Conservation (phyloP, 2,329 filamentous ascomycete genomes). For the Colletotrichum costaricense region DNA sequence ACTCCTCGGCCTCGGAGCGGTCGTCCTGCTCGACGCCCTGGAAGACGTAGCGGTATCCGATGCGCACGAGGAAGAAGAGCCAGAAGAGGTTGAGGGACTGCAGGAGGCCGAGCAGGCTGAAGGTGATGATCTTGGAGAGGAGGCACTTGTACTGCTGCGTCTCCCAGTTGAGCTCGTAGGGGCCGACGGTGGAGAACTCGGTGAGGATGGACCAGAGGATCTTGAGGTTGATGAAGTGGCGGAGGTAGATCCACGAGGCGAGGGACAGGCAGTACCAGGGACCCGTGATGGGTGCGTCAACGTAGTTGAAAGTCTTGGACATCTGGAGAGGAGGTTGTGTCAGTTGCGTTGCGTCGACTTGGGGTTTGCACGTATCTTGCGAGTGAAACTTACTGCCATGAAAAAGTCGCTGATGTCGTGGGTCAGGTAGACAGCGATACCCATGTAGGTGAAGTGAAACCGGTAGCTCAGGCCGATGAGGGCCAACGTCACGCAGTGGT, state of each 20-base stretch:
- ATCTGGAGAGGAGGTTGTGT: conserved; percentile 51
- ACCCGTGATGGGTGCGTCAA: conserved; percentile 69
- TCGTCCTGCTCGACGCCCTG: conserved; percentile 65
- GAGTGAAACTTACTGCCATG: conserved; percentile 69
- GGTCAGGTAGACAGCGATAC: conserved; percentile 78
- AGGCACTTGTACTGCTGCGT: conserved; percentile 70
- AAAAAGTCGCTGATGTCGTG: conserved; percentile 83
- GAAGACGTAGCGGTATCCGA: conserved; percentile 63
- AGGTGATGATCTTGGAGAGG: conserved; percentile 64
- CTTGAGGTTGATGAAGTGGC: conserved; percentile 73
- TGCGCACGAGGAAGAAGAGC: conserved; percentile 68
- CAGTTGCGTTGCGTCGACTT: neutral
- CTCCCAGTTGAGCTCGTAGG: conserved; percentile 69
- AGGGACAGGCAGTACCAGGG: conserved; percentile 77
- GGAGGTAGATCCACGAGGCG: conserved; percentile 75
- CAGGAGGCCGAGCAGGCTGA: conserved; percentile 61
- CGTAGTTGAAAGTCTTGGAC: conserved; percentile 78
- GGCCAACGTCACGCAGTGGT: conserved; percentile 77
- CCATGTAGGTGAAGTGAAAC: conserved; percentile 83
- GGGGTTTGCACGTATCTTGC: too few relatives aligned
- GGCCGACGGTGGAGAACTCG: conserved; percentile 67
- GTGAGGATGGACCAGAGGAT: conserved; percentile 69
- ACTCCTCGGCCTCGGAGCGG: conserved; percentile 66
- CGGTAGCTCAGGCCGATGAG: conserved; percentile 77
- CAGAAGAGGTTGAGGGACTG: conserved; percentile 72